phyloP scores from a whole-genome alignment of 257 asterid species.

The Nicotiana tabacum region DNA sequence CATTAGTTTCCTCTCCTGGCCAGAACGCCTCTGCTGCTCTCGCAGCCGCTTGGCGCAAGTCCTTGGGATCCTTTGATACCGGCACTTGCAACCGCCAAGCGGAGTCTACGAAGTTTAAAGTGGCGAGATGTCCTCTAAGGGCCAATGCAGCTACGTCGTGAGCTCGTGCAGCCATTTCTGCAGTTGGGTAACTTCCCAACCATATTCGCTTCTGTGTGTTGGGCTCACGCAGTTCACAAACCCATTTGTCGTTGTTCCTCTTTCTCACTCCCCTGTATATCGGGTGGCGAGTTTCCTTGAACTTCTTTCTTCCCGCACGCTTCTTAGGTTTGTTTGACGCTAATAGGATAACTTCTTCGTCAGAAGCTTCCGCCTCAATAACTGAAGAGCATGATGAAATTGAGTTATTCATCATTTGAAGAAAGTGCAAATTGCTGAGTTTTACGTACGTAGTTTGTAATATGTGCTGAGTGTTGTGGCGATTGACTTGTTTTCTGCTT shows the following conservation, averaged over 20 bases:
- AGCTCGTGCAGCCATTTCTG: conserved; percentile 82
- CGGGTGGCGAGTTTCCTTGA: conserved; percentile 22
- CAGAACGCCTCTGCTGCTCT: conserved; percentile 30
- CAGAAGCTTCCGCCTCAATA: not conserved
- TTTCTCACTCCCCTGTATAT: conserved; percentile 32
- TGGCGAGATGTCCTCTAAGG: conserved; percentile 41
- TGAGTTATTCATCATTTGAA: too few species aligned
- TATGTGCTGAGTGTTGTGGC: too few species aligned
- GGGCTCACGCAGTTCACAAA: conserved; percentile 52
- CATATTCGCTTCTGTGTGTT: conserved; percentile 50
- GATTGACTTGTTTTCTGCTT: too few species aligned
- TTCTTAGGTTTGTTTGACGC: conserved; percentile 25
- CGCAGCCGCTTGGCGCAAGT: conserved; percentile 39
- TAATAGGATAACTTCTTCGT: not conserved
- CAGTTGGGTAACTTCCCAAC: conserved; percentile 66
- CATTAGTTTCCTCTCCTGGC: not conserved
- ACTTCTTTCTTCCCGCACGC: not conserved
- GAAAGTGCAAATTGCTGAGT: too few species aligned
- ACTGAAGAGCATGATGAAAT: too few species aligned
- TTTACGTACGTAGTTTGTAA: too few species aligned
- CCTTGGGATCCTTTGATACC: conserved; percentile 31
- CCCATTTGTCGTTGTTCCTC: conserved; percentile 31
- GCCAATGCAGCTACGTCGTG: conserved; percentile 27
- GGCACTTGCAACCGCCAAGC: conserved; percentile 41
- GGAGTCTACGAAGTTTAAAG: conserved; percentile 60